These are phyloP conservation scores for Nakaseomyces uthaithaninus DNA, from an alignment of 1,139 yeast genomes.

Conservation along the genomic window DNA sequence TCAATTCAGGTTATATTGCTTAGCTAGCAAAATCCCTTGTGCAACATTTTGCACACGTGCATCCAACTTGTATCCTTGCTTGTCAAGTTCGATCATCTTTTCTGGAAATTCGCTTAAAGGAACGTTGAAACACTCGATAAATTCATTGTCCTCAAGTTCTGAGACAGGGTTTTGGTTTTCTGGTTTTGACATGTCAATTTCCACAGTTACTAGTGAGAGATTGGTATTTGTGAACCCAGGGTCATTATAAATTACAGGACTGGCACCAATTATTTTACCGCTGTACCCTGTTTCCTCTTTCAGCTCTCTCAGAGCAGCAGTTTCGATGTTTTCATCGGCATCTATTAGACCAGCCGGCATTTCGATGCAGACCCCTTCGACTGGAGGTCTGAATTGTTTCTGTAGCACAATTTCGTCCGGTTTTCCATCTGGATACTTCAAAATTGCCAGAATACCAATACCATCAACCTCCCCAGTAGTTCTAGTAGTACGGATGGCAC, in stretches of 20 bases:
- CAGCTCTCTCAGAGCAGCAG: conserved; percentile 80
- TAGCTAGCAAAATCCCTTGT: conserved; percentile 55
- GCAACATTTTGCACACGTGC: conserved; percentile 84
- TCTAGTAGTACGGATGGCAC: conserved; percentile 77
- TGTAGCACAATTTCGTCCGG: conserved; percentile 59
- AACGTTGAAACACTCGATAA: conserved; percentile 70
- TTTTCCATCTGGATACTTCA: conserved; percentile 41
- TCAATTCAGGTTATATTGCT: conserved; percentile 30
- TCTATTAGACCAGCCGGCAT: conserved; percentile 94
- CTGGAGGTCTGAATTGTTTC: conserved; percentile 90
- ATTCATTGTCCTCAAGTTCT: conserved; percentile 79
- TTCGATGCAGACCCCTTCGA: conserved; percentile 78
- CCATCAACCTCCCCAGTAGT: conserved; percentile 65
- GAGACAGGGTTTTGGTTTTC: conserved; percentile 64
- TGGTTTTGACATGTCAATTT: conserved; percentile 59
- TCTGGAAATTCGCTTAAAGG: conserved; percentile 54
- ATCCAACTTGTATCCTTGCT: conserved; percentile 69
- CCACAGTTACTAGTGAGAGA: conserved; percentile 68
- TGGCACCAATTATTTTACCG: conserved; percentile 41
- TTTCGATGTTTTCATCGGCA: conserved; percentile 65
- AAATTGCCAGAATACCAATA: conserved; percentile 74
- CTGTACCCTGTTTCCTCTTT: conserved; percentile 88
- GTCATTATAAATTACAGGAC: conserved; percentile 66
- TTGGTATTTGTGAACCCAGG: conserved; percentile 95
- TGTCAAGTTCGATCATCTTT: conserved; percentile 43